Conservation (phyloP, 2,329 filamentous ascomycete species). For the Penicillium sp. region DNA sequence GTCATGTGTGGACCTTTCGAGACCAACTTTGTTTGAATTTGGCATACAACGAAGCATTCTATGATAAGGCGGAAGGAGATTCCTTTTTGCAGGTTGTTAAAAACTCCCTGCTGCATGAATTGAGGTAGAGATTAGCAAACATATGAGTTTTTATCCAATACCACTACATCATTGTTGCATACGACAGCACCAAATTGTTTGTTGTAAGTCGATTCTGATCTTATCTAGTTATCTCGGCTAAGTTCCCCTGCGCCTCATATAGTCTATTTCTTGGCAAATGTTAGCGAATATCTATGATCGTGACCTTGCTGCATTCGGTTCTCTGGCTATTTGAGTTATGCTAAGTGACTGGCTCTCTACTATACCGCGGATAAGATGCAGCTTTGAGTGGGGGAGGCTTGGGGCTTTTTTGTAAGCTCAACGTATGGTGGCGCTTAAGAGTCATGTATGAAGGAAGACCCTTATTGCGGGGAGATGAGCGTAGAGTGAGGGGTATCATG, state of each 20-base stretch:
- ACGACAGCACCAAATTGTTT: not conserved
- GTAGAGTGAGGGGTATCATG: not conserved
- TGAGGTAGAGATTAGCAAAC: not conserved
- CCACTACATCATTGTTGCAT: not conserved
- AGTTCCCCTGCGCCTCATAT: not conserved
- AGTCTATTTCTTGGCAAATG: not conserved
- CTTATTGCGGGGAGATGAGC: not conserved
- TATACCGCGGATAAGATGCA: not conserved
- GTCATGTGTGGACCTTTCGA: conserved; percentile 2
- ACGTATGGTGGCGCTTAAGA: not conserved
- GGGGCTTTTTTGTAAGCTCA: not conserved
- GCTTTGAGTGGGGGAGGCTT: not conserved
- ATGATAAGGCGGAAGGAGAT: not conserved
- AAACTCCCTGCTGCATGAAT: not conserved
- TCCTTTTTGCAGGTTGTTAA: not conserved
- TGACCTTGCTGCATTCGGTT: not conserved
- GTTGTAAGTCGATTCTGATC: too few relatives aligned
- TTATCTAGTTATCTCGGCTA: not conserved
- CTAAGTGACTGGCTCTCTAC: not conserved
- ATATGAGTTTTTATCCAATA: not conserved
- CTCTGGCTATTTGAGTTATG: not conserved
- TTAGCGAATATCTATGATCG: not conserved
- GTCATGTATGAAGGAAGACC: not conserved
- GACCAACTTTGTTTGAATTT: conserved; percentile 1
- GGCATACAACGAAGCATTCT: not conserved